A percentile compares a stretch with the other conserved stretches of the same genome.
Conservation (phyloP, 768 basidiomycete genomes). For the Boletus reticuloceps region DNA sequence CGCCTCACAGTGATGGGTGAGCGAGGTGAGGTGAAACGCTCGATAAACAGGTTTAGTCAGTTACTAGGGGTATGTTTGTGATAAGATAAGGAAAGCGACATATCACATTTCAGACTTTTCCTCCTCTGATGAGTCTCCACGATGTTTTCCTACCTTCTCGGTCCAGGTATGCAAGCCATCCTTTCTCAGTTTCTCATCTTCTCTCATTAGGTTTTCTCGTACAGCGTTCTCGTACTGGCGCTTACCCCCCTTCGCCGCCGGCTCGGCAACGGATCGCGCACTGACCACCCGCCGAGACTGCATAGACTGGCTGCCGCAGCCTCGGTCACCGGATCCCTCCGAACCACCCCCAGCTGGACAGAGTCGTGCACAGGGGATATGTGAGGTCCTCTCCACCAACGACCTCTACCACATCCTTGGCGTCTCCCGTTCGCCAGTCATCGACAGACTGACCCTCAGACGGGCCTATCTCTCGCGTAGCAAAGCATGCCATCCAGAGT, state of each 20-base stretch:
- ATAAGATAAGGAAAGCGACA: conserved; percentile 14
- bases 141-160: conserved; percentile 33
- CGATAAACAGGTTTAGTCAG: conserved; percentile 53
- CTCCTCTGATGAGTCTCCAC: conserved; percentile 9
- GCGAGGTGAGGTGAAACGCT: conserved; percentile 69
- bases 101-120: conserved; percentile 9
- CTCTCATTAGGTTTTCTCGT: conserved; percentile 1
- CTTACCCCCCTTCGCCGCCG: conserved; percentile 55
- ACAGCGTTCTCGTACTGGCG: conserved; percentile 63
- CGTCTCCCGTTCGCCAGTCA: conserved; percentile 42
- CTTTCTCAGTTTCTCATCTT: background rate
- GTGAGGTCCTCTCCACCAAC: conserved; percentile 55
- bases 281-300: conserved; percentile 22
- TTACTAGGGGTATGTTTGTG: conserved; percentile 13
- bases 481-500: conserved; percentile 86
- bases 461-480: conserved; percentile 77
- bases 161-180: conserved; percentile 22
- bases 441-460: conserved; percentile 64
- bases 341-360: conserved; percentile 3
- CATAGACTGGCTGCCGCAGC: conserved; percentile 28
- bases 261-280: conserved; percentile 36
- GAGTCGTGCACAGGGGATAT: conserved; percentile 19
- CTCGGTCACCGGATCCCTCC: conserved; percentile 8
- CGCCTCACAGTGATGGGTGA: conserved; percentile 91
- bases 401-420: conserved; percentile 78